Base-by-base conservation (phyloP, 257 asterid species). In the Nemophila menziesii region DNA sequence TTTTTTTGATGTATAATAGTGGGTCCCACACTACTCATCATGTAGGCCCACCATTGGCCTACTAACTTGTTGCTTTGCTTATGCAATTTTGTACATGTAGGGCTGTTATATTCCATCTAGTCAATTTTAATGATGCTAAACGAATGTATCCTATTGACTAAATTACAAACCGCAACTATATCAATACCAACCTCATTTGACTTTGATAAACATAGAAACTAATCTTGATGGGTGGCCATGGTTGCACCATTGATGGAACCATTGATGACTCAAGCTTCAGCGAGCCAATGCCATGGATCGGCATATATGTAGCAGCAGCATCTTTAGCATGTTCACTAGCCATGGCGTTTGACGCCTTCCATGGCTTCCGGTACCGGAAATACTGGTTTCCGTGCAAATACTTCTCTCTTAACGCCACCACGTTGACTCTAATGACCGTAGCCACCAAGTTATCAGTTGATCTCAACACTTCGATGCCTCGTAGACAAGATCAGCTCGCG, bases 371-470 rank as follows among this genome's bases (percentile, higher is more conserved):
- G 8, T 48, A 58, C 39, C 23, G 69, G 7, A 71, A 71, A 27
- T 37, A 64, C 47, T 74, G 85, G 89, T 83, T 87, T 61, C 95
- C 95, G 1, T 67, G 70, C 79, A 80, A 72, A 42, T 75, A 23
- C 71, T 83, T 80, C 50, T 74, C 97, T 8, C 72, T 87, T 27
- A 82, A 87, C 8, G 94, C 97, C 44, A 75, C 93, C 2, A 82
- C 86, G 18, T 73, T 79, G 3, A 62, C 87, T 1, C 74, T 85
- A 2, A 51, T 85, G 8, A 71, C 73, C 0, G 82, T 80, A 1
- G 81, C 92, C 0, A 73, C 80, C 45, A 85, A 78, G 33, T 77
- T 85, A 29, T 72, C 93, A 0, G 89, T 81, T n/a, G 95, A 85
- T 43, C 72, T 80, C 38, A 78, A 80, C 23, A 73, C 92, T 6